Conservation (phyloP, 495 filamentous ascomycete genomes). For the Neurospora cerealis region DNA sequence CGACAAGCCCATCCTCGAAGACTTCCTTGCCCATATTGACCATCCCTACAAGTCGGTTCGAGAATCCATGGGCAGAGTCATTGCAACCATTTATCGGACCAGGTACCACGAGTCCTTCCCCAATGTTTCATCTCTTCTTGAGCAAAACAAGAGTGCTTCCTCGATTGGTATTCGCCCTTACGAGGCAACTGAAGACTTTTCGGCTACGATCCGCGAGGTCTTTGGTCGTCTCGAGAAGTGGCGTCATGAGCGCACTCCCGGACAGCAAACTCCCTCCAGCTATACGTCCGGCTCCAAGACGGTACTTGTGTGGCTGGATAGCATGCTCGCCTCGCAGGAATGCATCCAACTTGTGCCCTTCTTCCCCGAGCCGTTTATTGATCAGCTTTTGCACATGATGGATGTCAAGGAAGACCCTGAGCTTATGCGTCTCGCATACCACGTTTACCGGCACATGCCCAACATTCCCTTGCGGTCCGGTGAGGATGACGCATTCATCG, state of each 20-base stretch:
- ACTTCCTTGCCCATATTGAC: constrained; percentile 86
- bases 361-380: constrained; percentile 82
- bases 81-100: constrained; percentile 79
- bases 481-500: constrained; percentile 74
- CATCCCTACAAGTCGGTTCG: constrained; percentile 97
- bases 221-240: constrained; percentile 79
- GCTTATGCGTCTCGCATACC: constrained; percentile 87
- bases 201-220: constrained; percentile 58
- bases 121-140: constrained; percentile 62
- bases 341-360: constrained; percentile 86
- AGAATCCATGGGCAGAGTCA: constrained; percentile 83
- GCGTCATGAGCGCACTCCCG: constrained; percentile 73
- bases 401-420: constrained; percentile 98
- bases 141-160: constrained; percentile 65
- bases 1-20: constrained; percentile 76
- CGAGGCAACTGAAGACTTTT: constrained; percentile 62
- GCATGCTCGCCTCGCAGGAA: constrained; percentile 79
- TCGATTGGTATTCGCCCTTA: constrained; percentile 85
- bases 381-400: constrained; percentile 97
- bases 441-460: constrained; percentile 92
- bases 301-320: constrained; percentile 89
- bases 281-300: constrained; percentile 97
- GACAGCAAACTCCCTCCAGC: constrained; percentile 83
- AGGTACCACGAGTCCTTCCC: constrained; percentile 87
- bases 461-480: constrained; percentile 89